A percentile compares a stretch with the other conserved stretches of the same genome.
phyloP scores from a whole-genome alignment of 495 filamentous ascomycete species.

The Rhypophila decipiens region DNA sequence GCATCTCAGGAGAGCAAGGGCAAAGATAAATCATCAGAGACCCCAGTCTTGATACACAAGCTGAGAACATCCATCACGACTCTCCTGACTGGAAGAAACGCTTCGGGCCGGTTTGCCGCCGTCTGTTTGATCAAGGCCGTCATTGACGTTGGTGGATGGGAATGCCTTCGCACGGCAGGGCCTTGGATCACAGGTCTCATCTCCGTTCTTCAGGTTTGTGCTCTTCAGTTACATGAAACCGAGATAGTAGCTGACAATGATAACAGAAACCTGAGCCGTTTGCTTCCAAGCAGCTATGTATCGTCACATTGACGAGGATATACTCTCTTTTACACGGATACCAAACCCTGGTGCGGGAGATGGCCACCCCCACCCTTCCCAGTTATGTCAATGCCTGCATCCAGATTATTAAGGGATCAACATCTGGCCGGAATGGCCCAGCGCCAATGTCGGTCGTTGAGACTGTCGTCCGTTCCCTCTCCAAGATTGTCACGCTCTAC shows the following conservation, averaged over 20 bases:
- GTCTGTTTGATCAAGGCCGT: constrained; percentile 72
- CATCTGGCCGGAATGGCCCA: constrained; percentile 31
- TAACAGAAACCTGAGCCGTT: constrained; percentile 65
- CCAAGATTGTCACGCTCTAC: constrained; percentile 64
- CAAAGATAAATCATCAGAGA: constrained; percentile 53
- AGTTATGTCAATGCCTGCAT: constrained; percentile 66
- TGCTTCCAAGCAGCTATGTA: constrained; percentile 63
- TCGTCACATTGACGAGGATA: constrained; percentile 73
- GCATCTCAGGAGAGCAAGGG: constrained; percentile 39
- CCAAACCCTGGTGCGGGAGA: constrained; percentile 76
- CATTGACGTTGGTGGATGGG: constrained; percentile 75
- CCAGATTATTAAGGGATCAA: constrained; percentile 51
- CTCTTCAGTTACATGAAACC: neutral
- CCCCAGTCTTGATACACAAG: constrained; percentile 62
- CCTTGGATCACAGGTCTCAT: constrained; percentile 70
- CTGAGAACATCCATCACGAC: constrained; percentile 70
- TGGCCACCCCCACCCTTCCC: constrained; percentile 76
- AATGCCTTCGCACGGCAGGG: constrained; percentile 60
- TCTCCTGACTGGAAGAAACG: constrained; percentile 63
- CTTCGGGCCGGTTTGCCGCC: constrained; percentile 68
- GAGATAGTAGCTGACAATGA: constrained; percentile 8
- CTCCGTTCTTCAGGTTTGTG: constrained; percentile 58
- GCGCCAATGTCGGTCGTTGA: constrained; percentile 45
- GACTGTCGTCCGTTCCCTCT: constrained; percentile 51
- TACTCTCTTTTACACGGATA: constrained; percentile 75